These are phyloP conservation scores for Aspergillus baeticus DNA, from an alignment of 495 filamentous ascomycete genomes.

Conservation along the genomic window DNA sequence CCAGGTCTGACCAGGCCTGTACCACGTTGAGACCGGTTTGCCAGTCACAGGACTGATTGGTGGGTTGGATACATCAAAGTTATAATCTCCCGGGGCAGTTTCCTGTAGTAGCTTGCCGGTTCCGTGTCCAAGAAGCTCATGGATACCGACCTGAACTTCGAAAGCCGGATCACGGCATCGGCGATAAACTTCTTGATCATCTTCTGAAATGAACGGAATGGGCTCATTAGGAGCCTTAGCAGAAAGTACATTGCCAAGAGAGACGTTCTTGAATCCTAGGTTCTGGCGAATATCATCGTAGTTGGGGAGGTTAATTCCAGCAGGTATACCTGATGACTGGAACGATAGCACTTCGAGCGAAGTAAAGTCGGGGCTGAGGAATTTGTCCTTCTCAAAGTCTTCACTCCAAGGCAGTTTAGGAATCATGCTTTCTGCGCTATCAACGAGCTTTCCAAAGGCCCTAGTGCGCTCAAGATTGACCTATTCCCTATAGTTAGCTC, in stretches of 20 bases:
- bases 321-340: conserved; percentile 79
- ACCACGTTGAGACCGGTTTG: conserved; percentile 79
- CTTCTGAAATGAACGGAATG: conserved; percentile 79
- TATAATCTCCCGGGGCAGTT: conserved; percentile 74
- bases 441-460: conserved; percentile 85
- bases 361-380: conserved; percentile 92
- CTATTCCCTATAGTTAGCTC: conserved; percentile 34
- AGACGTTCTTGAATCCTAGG: conserved; percentile 98
- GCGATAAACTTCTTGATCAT: conserved; percentile 74
- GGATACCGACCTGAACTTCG: conserved; percentile 92
- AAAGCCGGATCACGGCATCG: conserved; percentile 81
- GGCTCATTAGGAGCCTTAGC: conserved; percentile 88
- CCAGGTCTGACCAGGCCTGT: conserved; percentile 94
- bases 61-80: conserved; percentile 79
- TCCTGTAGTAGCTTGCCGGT: conserved; percentile 95
- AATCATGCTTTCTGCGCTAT: conserved; percentile 76
- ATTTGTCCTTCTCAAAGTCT: conserved; percentile 94
- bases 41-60: conserved; percentile 76
- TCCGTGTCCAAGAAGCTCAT: conserved; percentile 94
- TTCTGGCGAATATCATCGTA: conserved; percentile 93
- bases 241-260: conserved; percentile 82
- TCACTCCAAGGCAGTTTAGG: conserved; percentile 82
- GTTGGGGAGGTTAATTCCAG: conserved; percentile 79
- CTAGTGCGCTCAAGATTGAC: conserved; percentile 83
- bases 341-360: conserved; percentile 75